Conservation (phyloP, 805 yeast species). For the Lipomyces yamadae region DNA sequence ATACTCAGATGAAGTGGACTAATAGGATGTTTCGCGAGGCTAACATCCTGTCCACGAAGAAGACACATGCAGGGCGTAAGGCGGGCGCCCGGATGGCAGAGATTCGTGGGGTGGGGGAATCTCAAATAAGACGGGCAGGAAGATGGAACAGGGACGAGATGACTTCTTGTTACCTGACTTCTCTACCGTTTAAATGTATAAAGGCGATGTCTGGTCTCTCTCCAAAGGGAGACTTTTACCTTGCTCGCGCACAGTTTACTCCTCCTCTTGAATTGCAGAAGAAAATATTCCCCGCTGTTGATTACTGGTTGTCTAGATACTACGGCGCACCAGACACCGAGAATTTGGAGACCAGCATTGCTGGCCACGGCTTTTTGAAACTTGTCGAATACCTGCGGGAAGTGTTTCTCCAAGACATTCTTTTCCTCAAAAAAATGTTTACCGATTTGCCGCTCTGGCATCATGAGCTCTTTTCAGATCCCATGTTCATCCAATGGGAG, state of each 20-base stretch:
- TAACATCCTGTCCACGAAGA: neutral
- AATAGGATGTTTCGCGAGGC: neutral
- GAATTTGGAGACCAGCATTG: neutral
- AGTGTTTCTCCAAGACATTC: neutral
- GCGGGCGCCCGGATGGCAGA: neutral
- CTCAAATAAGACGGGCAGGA: neutral
- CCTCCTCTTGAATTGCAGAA: neutral
- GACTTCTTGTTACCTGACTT: neutral
- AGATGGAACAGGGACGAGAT: neutral
- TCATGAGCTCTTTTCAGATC: neutral
- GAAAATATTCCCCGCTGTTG: neutral
- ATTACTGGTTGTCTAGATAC: neutral
- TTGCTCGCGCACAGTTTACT: neutral
- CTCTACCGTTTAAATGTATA: neutral
- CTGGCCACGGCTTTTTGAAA: neutral
- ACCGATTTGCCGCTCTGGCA: neutral
- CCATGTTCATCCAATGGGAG: too few species aligned
- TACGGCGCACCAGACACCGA: neutral
- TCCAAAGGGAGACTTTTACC: neutral
- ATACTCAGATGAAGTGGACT: neutral
- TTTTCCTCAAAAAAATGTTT: neutral
- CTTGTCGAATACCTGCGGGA: neutral
- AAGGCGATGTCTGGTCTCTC: neutral
- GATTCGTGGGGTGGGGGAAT: neutral
- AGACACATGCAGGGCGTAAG: neutral